Conservation (phyloP, 176 grass and related monocot genomes). For the Pharus latifolius region DNA sequence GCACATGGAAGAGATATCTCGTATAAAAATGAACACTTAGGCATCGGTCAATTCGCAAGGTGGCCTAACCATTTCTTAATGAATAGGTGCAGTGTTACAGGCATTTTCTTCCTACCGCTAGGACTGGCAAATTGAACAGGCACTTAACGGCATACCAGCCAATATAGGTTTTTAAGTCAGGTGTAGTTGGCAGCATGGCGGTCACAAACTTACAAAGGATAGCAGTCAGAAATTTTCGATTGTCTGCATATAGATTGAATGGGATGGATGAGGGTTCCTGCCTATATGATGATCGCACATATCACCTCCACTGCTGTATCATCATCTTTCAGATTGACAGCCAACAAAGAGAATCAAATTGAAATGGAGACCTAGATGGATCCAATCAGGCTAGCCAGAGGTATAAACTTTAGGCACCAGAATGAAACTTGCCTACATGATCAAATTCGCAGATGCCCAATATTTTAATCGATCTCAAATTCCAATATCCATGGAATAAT, state of each 20-base stretch:
- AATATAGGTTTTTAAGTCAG: too few relatives aligned
- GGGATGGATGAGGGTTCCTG: background rate
- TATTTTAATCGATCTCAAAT: background rate
- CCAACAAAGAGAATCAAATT: background rate
- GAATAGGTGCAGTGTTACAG: too few relatives aligned
- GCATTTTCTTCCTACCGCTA: background rate
- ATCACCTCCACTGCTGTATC: background rate
- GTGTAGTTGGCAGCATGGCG: too few relatives aligned
- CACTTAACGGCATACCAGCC: too few relatives aligned
- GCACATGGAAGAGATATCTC: slow-evolving; percentile 4
- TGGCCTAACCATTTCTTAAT: background rate
- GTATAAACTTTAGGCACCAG: too few relatives aligned
- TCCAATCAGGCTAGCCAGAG: too few relatives aligned
- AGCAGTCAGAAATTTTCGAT: background rate
- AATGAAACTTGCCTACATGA: background rate
- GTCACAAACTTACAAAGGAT: background rate
- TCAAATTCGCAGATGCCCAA: background rate
- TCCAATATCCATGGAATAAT: background rate
- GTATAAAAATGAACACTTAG: background rate
- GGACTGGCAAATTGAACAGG: too few relatives aligned
- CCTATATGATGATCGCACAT: background rate
- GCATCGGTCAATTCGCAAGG: background rate
- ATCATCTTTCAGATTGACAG: background rate
- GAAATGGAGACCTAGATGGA: background rate
- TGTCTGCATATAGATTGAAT: background rate